phyloP scores from a whole-genome alignment of 768 basidiomycete genomes.

The Termitomyces sp. region DNA sequence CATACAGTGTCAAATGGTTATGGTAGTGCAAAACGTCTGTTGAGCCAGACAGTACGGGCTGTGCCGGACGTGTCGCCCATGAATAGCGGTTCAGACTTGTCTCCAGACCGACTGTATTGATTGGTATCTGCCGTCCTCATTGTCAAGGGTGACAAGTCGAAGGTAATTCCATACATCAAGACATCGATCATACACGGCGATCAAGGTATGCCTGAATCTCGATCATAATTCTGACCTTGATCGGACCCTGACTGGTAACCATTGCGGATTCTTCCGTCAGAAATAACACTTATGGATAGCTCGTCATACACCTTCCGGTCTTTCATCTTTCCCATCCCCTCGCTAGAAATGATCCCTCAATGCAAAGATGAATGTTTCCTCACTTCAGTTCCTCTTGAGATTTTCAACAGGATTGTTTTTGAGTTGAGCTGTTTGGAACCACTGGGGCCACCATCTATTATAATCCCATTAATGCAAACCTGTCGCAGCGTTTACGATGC shows the following conservation, averaged over 20 bases:
- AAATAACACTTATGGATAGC: neutral
- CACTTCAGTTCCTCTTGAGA: constrained; percentile 3
- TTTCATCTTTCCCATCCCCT: neutral
- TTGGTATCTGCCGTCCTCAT: neutral
- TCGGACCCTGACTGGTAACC: neutral
- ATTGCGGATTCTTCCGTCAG: constrained; percentile 1
- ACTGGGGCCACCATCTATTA: constrained; percentile 38
- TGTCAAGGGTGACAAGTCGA: neutral
- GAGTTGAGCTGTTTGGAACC: constrained; percentile 33
- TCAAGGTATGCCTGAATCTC: neutral
- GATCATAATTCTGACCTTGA: neutral
- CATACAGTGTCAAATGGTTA: neutral
- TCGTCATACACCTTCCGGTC: neutral
- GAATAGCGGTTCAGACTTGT: neutral
- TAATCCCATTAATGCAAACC: constrained; percentile 44
- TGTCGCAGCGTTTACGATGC: constrained; percentile 31
- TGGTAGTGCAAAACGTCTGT: neutral
- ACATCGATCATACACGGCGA: neutral
- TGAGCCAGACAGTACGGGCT: neutral
- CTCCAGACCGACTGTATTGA: neutral
- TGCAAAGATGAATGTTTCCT: neutral
- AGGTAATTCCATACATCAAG: neutral
- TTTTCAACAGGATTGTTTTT: constrained; percentile 39
- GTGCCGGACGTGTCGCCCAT: too few species aligned
- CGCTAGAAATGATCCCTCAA: neutral